Evolutionary conservation across 1,284 basidiomycete species (phyloP), one percentile per base, ranked within the genome.

Genomic region (Polyporus tsugae): DNA sequence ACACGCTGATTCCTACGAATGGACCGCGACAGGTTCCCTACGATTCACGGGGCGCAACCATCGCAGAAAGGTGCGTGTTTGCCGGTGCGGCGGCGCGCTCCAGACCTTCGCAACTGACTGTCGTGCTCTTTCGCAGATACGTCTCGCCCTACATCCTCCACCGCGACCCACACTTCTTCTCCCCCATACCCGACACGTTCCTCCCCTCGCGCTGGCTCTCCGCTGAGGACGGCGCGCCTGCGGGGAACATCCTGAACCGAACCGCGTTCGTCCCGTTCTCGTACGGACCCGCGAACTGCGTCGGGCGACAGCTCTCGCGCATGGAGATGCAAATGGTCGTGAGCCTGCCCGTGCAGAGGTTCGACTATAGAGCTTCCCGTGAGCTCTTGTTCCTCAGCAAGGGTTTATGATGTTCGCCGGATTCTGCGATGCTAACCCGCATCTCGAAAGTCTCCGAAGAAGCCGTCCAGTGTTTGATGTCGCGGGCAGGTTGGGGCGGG

Each of bases 141-240:
- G 10, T 60, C 22, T n/a, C 38, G 17, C 58, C 58, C 6, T 60
- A 60, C 11, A 1, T 13, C 9, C 6, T 80, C 1, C 78, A 79
- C 33, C 74, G 76, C 36, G 75, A 79, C 66, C 64, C 76, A 7
- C 72, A 72, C 19, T 75, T 78, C 69, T 80, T 79, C 72, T 70
- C 69, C 1, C 71, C 72, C 15, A 36, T 69, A 15, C 73, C 79
- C 4, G 67, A 75, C 38, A 15, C 36, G 5, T 79, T 74, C 73
- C 67, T 67, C 65, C 78, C 77, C 11, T 74, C 76, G 25, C 73
- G 77, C 11, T 79, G 78, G 77, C 71, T 78, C 22, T 35, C 33
- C 17, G 11, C 9, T 15, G 0, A 25, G 25, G 52, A 35, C 9
- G 9, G 11, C 52, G 11, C 52, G n/a, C n/a, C n/a, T n/a, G 9